Conservation (phyloP, 495 filamentous ascomycete genomes). For the Penicillium maclennaniae region DNA sequence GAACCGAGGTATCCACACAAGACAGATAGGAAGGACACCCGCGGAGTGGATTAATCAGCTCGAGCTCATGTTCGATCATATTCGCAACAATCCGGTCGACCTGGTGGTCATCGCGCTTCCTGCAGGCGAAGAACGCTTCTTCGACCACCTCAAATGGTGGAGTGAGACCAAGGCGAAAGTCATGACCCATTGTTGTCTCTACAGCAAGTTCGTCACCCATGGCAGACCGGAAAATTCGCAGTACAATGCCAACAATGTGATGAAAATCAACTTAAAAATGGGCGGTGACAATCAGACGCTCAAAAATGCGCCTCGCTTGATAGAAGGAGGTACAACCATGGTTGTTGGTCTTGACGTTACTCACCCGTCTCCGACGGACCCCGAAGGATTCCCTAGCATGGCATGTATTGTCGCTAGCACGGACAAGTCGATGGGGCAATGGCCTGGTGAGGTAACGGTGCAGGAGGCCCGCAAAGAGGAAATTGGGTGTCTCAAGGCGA, state of each 20-base stretch:
- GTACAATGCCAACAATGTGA: conserved; percentile 65
- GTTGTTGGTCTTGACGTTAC: conserved; percentile 82
- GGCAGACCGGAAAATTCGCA: conserved; percentile 17
- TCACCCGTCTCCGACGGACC: conserved; percentile 68
- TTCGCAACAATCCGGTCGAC: not conserved
- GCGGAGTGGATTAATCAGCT: not conserved
- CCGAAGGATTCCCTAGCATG: conserved; percentile 57
- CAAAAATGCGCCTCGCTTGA: conserved; percentile 40
- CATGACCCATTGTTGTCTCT: conserved; percentile 56
- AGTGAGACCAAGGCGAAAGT: conserved; percentile 59
- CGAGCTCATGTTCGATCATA: not conserved
- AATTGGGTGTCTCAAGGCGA: conserved; percentile 43
- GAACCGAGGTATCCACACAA: too few species aligned
- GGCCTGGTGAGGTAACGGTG: conserved; percentile 58
- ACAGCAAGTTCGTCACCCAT: conserved; percentile 13
- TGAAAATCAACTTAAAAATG: conserved; percentile 80
- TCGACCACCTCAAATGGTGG: conserved; percentile 60
- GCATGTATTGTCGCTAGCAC: conserved; percentile 71
- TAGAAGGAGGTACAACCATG: conserved; percentile 64
- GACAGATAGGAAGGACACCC: not conserved
- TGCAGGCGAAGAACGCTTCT: conserved; percentile 40
- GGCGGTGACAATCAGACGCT: conserved; percentile 72
- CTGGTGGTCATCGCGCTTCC: conserved; percentile 57
- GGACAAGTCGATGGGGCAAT: conserved; percentile 59
- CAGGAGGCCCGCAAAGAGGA: conserved; percentile 60